Evolutionary conservation across 805 yeast genomes (phyloP), one percentile per base, ranked within the genome.

Genomic region (Barnettozyma pratensis): DNA sequence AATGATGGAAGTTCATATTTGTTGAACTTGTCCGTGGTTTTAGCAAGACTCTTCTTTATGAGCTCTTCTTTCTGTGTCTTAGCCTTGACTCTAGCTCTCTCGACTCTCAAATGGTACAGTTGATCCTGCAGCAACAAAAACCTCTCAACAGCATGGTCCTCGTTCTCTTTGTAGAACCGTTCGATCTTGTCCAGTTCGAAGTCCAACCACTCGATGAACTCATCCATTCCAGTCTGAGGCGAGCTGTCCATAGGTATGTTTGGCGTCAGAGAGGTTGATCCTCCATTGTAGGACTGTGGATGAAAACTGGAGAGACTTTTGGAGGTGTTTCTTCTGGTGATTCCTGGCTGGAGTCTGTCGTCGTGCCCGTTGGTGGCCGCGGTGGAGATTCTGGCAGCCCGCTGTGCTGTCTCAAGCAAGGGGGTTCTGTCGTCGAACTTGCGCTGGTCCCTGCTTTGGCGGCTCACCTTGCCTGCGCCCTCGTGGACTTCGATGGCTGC

Each of bases 131-230:
- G 60, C 4, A 83, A 58, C 10, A 80, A 63, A 54, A 76, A 83
- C 49, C 92, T 70, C 48, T 77, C 79, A 40, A 79, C 71, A 1
- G 78, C 80, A 27, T 78, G 84, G 30, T 72, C 69, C 57, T 87
- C 95, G 54, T 75, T 79, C 31, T 74, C 79, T 40, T 62, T 69
- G 62, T 76, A 88, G 58, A 88, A 88, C 0, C 34, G 42, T 37
- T 85, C 81, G 7, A 87, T 83, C 62, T 81, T 85, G 4, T 45
- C 53, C 28, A 83, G 68, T 61, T 88, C 85, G 0, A 56, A 46
- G 47, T 85, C 84, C 5, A 88, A 72, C 95, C 96, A 88, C 3
- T 57, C 61, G n/a, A 74, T 53, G 54, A 88, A 89, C 45, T 75
- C 76, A 4, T 62, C 53, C 40, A 70, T 72, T 10, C 71, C 75